Percentiles rank a stretch among this genome's conserved stretches.
Conservation (phyloP, 2,329 filamentous ascomycete genomes). For the Canariomyces notabilis region DNA sequence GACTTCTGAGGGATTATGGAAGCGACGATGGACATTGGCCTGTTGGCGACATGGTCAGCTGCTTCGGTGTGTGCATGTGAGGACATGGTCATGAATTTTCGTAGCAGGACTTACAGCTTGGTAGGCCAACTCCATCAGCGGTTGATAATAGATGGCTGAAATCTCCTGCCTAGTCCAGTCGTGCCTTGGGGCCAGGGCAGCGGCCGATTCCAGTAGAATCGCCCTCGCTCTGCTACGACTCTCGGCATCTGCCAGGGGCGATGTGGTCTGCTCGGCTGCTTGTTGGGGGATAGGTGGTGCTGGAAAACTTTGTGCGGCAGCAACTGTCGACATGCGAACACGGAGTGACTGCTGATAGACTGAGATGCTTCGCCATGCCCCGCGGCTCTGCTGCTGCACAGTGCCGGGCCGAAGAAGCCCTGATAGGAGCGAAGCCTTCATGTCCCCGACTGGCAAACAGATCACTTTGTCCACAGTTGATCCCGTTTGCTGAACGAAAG, state of each 20-base stretch:
- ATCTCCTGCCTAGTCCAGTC: conserved; percentile 82
- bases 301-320: neutral
- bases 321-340: conserved; percentile 11
- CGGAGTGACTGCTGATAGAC: neutral
- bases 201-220: conserved; percentile 48
- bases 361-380: neutral
- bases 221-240: conserved; percentile 8
- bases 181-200: conserved; percentile 57
- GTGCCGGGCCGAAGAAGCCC: neutral
- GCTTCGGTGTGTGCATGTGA: neutral
- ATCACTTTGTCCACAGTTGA: neutral
- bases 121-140: conserved; percentile 72
- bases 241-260: neutral
- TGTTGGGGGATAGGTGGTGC: conserved; percentile 1
- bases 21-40: conserved; percentile 74
- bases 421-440: conserved; percentile 3
- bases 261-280: neutral
- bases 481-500: neutral
- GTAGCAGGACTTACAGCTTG: conserved; percentile 57
- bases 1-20: conserved; percentile 77
- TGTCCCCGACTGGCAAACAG: neutral
- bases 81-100: neutral
- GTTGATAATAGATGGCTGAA: conserved; percentile 72
- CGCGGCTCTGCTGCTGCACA: neutral
- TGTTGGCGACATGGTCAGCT: conserved; percentile 31